Evolutionary conservation across 345 rosid genomes (phyloP).

Genomic region (Lumnitzera littorea): DNA sequence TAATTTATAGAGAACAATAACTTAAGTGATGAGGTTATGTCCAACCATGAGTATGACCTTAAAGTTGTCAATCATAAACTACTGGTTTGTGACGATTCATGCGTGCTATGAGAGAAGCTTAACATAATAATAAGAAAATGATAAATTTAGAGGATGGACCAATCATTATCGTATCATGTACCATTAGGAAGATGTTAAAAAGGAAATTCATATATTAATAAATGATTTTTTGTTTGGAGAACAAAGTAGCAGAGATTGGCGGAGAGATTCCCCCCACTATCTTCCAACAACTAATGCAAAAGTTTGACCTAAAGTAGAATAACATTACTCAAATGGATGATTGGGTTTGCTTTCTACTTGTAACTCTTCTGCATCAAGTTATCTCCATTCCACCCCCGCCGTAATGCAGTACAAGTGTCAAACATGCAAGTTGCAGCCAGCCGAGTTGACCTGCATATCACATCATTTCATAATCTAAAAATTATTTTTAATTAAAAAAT

Average conservation of each 20-base stretch:
- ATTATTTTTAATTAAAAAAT: no score
- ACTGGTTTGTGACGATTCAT: no score
- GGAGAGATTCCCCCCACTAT: constrained; percentile 17
- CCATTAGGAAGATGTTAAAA: constrained; percentile 8
- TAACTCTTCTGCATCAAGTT: not conserved
- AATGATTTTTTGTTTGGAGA: not conserved
- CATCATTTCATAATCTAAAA: not conserved
- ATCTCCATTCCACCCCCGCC: not conserved
- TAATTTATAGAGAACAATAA: no score
- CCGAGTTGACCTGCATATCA: constrained; percentile 7
- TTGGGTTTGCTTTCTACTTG: not conserved
- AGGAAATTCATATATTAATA: not conserved
- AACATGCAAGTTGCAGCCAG: constrained; percentile 26
- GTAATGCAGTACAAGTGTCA: constrained; percentile 17
- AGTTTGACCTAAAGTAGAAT: constrained; percentile 8
- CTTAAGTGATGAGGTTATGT: no score
- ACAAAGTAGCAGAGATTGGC: constrained; percentile 7
- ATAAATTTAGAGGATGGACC: no score
- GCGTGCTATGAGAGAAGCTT: no score
- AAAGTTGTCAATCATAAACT: no score
- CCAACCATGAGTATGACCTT: no score
- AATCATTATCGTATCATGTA: no score
- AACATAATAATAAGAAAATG: no score
- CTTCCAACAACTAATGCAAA: constrained; percentile 20
- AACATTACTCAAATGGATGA: no score